These are phyloP conservation scores for Millerago galiae DNA, from an alignment of 805 yeast species.

Conservation along the genomic window DNA sequence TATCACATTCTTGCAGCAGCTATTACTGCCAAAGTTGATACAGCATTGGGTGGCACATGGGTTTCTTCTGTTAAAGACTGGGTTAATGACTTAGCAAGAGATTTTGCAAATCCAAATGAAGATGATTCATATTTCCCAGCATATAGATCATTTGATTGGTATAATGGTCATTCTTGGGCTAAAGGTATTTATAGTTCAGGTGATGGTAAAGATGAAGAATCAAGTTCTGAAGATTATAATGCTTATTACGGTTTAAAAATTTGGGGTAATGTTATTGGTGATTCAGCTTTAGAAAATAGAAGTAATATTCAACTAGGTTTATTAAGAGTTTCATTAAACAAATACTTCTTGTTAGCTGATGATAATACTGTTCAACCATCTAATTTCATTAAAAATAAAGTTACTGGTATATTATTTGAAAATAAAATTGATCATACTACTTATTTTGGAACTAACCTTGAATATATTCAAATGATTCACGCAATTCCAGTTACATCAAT, in stretches of 20 bases:
- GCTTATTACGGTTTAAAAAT: slow-evolving; percentile 62
- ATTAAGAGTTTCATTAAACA: slow-evolving; percentile 44
- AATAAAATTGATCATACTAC: slow-evolving; percentile 70
- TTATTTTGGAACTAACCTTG: slow-evolving; percentile 65
- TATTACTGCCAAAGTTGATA: slow-evolving; percentile 50
- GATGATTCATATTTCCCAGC: slow-evolving; percentile 57
- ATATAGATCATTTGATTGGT: slow-evolving; percentile 68
- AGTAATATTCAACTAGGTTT: slow-evolving; percentile 58
- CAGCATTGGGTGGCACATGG: slow-evolving; percentile 46
- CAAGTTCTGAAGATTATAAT: slow-evolving; percentile 69
- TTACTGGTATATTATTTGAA: slow-evolving; percentile 69
- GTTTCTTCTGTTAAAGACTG: slow-evolving; percentile 41
- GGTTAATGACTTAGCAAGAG: slow-evolving; percentile 56
- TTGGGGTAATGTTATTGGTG: slow-evolving; percentile 53
- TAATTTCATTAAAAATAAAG: slow-evolving; percentile 53
- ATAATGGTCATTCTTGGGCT: slow-evolving; percentile 74
- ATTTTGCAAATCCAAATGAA: slow-evolving; percentile 53
- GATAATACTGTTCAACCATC: slow-evolving; percentile 52
- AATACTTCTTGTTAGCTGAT: slow-evolving; percentile 48
- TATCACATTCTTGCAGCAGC: slow-evolving; percentile 71
- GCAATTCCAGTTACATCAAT: slow-evolving; percentile 69
- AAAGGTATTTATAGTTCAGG: slow-evolving; percentile 64
- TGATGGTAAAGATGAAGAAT: slow-evolving; percentile 74
- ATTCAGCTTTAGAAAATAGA: slow-evolving; percentile 44
- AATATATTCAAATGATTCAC: slow-evolving; percentile 75